Percentiles rank a stretch among this genome's conserved stretches.
Evolutionary conservation across 2,329 filamentous ascomycete species (phyloP).

Genomic region (Phialophora verrucosa): DNA sequence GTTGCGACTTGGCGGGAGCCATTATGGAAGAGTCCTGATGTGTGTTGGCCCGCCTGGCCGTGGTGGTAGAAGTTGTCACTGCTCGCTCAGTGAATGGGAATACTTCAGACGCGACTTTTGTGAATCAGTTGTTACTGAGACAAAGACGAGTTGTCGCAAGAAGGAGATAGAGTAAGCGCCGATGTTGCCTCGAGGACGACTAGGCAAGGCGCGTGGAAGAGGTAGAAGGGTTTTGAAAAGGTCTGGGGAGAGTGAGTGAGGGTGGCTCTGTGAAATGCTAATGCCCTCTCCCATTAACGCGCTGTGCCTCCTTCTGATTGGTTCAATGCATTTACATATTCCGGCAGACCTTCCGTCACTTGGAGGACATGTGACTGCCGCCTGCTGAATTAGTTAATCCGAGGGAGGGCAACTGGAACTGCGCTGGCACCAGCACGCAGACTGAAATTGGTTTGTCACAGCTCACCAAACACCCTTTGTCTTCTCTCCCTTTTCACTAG

Average conservation of each 20-base stretch:
- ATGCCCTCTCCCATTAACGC: conserved; percentile 13
- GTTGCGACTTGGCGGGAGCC: conserved; percentile 47
- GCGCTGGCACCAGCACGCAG: neutral
- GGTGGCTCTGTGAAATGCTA: conserved; percentile 3
- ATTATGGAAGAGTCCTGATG: conserved; percentile 42
- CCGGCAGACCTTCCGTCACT: conserved; percentile 11
- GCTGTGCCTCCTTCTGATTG: conserved; percentile 14
- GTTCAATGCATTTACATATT: neutral
- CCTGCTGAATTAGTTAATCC: neutral
- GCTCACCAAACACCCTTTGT: neutral
- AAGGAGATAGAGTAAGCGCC: conserved; percentile 6
- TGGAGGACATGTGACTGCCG: neutral
- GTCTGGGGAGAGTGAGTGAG: conserved; percentile 18
- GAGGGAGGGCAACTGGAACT: neutral
- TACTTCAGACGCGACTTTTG: conserved; percentile 28
- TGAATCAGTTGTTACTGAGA: neutral
- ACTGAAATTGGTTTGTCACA: neutral
- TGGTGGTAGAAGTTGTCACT: conserved; percentile 26
- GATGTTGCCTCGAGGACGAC: conserved; percentile 11
- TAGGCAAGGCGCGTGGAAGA: conserved; percentile 11
- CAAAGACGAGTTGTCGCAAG: neutral
- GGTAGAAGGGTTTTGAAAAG: conserved; percentile 21
- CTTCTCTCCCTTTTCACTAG: neutral
- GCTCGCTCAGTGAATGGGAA: conserved; percentile 10
- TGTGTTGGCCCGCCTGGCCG: conserved; percentile 32